phyloP scores from a whole-genome alignment of 208 protist species.

The Crithidia expoeki region DNA sequence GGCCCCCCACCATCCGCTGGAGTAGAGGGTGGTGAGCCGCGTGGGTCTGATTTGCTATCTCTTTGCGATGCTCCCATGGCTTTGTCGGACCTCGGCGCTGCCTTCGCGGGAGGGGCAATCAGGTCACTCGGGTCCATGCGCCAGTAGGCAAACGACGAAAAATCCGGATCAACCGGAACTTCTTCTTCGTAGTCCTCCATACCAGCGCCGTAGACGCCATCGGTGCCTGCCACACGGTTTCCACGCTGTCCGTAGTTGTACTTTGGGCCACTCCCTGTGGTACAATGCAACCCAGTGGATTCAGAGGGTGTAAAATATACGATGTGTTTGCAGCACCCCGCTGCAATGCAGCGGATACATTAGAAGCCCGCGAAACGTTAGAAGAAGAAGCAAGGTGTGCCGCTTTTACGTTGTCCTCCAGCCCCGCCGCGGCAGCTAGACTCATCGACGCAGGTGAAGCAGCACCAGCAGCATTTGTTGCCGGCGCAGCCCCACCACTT shows the following conservation, averaged over 20 bases:
- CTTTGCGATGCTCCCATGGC: background rate
- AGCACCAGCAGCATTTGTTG: too few relatives aligned
- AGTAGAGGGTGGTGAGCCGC: background rate
- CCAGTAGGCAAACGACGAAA: slow-evolving; percentile 82
- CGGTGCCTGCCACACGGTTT: background rate
- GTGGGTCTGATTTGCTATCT: background rate
- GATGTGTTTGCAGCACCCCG: background rate
- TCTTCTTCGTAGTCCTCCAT: slow-evolving; percentile 31
- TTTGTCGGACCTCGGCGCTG: background rate
- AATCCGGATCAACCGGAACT: slow-evolving; percentile 62
- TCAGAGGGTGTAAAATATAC: too few relatives aligned
- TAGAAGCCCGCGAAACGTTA: too few relatives aligned
- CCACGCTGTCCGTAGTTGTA: slow-evolving; percentile 24
- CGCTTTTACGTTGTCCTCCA: too few relatives aligned
- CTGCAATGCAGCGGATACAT: background rate
- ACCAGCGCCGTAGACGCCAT: background rate
- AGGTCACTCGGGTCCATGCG: slow-evolving; percentile 64
- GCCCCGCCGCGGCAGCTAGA: too few relatives aligned
- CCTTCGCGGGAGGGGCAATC: slow-evolving; percentile 19
- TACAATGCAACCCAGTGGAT: too few relatives aligned
- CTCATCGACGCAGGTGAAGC: too few relatives aligned
- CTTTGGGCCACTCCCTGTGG: background rate
- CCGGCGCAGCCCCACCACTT: too few relatives aligned
- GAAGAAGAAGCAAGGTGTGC: too few relatives aligned
- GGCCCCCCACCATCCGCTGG: too few relatives aligned